These are phyloP conservation scores for Plenodomus biglobosus DNA, from an alignment of 2,329 filamentous ascomycete species.

Conservation along the genomic window DNA sequence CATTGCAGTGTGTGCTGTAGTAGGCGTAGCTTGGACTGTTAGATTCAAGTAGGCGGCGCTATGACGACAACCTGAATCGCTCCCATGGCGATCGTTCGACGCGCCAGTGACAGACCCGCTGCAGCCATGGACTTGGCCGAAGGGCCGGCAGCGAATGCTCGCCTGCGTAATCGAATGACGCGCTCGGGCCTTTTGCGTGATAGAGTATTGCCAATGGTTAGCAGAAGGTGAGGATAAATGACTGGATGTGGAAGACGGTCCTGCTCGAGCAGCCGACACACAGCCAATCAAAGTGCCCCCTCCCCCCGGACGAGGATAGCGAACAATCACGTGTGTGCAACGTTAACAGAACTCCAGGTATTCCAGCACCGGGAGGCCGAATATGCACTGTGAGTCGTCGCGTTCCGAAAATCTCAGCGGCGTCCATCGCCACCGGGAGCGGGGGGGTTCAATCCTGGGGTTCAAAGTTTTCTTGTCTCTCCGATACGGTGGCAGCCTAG, in stretches of 20 bases:
- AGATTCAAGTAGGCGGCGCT: too few species aligned
- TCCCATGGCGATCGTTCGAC: conserved; percentile 2
- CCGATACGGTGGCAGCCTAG: conserved; percentile 7
- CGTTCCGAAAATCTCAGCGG: conserved; percentile 33
- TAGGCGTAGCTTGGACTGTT: too few species aligned
- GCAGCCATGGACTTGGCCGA: background rate
- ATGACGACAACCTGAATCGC: too few species aligned
- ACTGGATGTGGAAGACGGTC: background rate
- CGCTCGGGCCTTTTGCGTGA: conserved; percentile 2
- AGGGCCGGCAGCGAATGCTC: background rate
- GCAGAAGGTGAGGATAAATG: background rate
- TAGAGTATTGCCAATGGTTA: conserved; percentile 2
- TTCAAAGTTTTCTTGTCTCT: conserved; percentile 15
- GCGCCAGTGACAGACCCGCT: background rate
- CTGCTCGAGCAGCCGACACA: conserved; percentile 12
- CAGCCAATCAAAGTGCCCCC: conserved; percentile 12
- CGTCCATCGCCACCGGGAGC: conserved; percentile 23
- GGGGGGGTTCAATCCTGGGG: conserved; percentile 28
- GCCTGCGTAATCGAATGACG: background rate
- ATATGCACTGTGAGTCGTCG: conserved; percentile 18
- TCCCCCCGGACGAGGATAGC: background rate
- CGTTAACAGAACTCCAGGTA: too few species aligned
- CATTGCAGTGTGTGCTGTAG: too few species aligned
- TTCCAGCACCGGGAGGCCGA: conserved; percentile 13
- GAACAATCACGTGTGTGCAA: conserved; percentile 2